These are phyloP conservation scores for Ambrosiella cleistominuta DNA, from an alignment of 2,329 filamentous ascomycete species.

Conservation along the genomic window DNA sequence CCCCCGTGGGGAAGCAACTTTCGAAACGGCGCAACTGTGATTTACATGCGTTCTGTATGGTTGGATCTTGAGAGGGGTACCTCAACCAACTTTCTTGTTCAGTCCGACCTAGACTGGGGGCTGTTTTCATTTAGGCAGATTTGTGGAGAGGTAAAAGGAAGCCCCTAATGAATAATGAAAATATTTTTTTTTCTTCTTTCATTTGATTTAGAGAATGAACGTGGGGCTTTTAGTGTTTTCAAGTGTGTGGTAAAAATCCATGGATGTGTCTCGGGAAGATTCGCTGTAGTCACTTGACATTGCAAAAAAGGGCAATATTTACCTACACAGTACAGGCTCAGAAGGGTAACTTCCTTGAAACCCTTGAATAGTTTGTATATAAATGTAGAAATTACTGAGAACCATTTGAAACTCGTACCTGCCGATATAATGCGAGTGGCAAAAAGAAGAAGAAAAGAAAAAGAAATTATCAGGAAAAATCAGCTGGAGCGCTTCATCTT, in stretches of 20 bases:
- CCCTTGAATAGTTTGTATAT: too few species aligned
- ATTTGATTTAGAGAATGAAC: not conserved
- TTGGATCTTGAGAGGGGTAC: not conserved
- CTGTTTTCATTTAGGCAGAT: not conserved
- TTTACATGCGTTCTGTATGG: not conserved
- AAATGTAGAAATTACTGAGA: too few species aligned
- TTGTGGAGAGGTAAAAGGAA: not conserved
- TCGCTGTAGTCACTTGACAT: not conserved
- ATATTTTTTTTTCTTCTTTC: not conserved
- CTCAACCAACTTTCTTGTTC: not conserved
- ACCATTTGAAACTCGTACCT: too few species aligned
- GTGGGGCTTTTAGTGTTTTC: not conserved
- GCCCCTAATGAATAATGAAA: not conserved
- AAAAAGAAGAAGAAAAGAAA: too few species aligned
- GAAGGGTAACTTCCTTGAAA: not conserved
- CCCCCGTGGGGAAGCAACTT: slow-evolving; percentile 6
- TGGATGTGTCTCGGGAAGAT: not conserved
- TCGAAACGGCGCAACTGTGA: not conserved
- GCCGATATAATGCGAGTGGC: too few species aligned
- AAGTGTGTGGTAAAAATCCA: not conserved
- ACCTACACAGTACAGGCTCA: not conserved
- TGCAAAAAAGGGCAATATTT: not conserved
- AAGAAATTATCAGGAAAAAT: too few species aligned
- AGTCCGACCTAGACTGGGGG: not conserved
- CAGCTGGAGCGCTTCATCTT: too few species aligned